phyloP scores from a whole-genome alignment of 2,329 filamentous ascomycete species.

The Chaetothyriales sp. region DNA sequence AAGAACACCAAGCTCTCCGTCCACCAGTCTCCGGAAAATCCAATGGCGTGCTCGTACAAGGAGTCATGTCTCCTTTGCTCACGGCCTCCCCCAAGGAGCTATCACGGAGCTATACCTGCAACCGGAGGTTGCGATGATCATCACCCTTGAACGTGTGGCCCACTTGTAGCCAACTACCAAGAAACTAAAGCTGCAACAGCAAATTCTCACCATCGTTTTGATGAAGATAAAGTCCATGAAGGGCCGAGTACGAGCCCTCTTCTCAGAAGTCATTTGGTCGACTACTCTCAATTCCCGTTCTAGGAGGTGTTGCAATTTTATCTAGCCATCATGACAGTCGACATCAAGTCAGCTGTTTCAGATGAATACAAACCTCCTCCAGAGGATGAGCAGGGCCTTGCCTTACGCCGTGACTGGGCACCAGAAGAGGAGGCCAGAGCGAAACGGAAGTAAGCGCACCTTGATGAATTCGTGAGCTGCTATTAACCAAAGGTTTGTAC shows the following conservation, averaged over 20 bases:
- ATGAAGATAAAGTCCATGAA: background rate
- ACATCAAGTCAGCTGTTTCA: background rate
- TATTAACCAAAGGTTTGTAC: background rate
- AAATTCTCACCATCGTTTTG: background rate
- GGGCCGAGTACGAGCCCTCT: background rate
- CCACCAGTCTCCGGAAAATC: background rate
- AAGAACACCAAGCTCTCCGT: background rate
- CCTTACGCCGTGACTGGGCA: slow-evolving; percentile 8
- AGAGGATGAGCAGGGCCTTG: slow-evolving; percentile 5
- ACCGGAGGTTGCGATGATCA: background rate
- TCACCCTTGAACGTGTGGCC: background rate
- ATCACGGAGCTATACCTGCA: background rate
- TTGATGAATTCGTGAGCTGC: background rate
- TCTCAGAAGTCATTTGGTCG: background rate
- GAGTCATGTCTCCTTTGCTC: background rate
- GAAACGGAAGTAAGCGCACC: slow-evolving; percentile 9
- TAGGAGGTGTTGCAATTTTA: background rate
- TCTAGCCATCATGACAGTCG: background rate
- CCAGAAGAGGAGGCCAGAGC: slow-evolving; percentile 8
- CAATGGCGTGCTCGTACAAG: background rate
- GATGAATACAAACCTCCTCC: slow-evolving; percentile 3
- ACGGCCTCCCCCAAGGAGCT: background rate
- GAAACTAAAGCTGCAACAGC: background rate
- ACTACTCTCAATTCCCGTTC: background rate
- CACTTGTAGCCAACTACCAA: background rate